Evolutionary conservation across 148 eudicot genomes (phyloP).

Genomic region (Cornus florida): DNA sequence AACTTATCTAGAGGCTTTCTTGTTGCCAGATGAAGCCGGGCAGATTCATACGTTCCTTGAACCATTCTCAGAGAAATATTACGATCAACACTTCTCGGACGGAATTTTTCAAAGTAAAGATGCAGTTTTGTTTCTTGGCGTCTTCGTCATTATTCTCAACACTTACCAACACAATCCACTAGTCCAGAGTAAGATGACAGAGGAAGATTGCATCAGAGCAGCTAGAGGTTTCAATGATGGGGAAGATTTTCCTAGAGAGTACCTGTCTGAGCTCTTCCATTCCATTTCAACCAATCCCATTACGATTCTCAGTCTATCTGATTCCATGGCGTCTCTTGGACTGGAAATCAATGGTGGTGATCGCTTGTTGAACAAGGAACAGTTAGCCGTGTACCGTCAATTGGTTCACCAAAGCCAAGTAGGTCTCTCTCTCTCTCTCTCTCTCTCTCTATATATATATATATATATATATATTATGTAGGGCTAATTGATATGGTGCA

Average conservation of each 20-base stretch:
- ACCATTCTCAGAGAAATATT: slow-evolving; percentile 72
- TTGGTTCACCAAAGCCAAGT: too few relatives aligned
- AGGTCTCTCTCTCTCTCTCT: too few relatives aligned
- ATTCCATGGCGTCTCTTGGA: neutral
- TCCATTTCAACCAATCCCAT: slow-evolving; percentile 74
- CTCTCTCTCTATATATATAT: too few relatives aligned
- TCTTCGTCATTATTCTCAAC: slow-evolving; percentile 88
- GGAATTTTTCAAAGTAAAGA: slow-evolving; percentile 64
- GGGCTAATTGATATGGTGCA: too few relatives aligned
- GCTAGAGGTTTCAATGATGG: slow-evolving; percentile 79
- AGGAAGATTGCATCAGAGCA: slow-evolving; percentile 90
- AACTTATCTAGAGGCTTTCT: slow-evolving; percentile 68
- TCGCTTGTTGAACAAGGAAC: too few relatives aligned
- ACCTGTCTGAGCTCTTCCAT: slow-evolving; percentile 75
- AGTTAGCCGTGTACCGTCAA: too few relatives aligned
- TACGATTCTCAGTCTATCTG: slow-evolving; percentile 43
- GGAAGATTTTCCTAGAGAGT: slow-evolving; percentile 83
- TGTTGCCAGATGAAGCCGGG: slow-evolving; percentile 94
- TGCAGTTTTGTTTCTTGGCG: slow-evolving; percentile 66
- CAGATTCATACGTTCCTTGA: slow-evolving; percentile 81
- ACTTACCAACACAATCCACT: slow-evolving; percentile 97
- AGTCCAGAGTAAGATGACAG: slow-evolving; percentile 97
- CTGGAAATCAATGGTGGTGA: too few relatives aligned
- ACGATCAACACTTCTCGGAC: slow-evolving; percentile 72
- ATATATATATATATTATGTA: too few relatives aligned